Base-by-base conservation (phyloP, 495 filamentous ascomycete genomes). In the Aspergillus affinis region DNA sequence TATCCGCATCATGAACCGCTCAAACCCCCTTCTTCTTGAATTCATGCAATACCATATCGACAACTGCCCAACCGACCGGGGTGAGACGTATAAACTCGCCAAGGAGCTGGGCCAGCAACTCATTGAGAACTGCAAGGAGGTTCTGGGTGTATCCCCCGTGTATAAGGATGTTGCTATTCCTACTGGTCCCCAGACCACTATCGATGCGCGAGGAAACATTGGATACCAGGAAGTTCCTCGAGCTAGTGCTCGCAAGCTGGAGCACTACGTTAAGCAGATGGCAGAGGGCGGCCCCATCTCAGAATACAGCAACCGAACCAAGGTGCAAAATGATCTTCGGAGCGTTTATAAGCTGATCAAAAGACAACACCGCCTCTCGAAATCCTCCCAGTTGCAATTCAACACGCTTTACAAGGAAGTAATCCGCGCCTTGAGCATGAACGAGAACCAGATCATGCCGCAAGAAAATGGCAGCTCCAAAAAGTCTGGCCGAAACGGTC, bases 31-130 rank as follows among this genome's bases (percentile, higher is more conserved):
- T 19, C 86, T 99, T 10, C 83, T 99, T 49, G 93, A 99, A 63
- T 98, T 97, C 77, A 99, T 99, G 94, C 95, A 98, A 66, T 97
- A 99, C 65, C 94, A 99, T 79, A 98, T 99, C 72, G 95, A 99
- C 69, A 92, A 97, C 78, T 98, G 94, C 78, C 94, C 94, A 6
- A 92, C 94, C 1, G 92, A 98, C 63, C 88, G 92, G 17, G 94
- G 94, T 53, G 94, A 99, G 74, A 99, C 95, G 15, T 99, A 99
- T 78, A 79, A 93, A 74, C 86, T 99, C 18, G 94, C 95, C 55
- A 96, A 99, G 81, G 86, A 93, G 74, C 86, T 99, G n/a, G 93
- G 91, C 26, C 83, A 92, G 66, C 90, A 94, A 73, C 86, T 99
- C 55, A 97, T 98, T 65, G 91, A 96, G 67, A 98, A 99, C 75